These are phyloP conservation scores for Penicillium paneum DNA, from an alignment of 2,329 filamentous ascomycete genomes.

Conservation along the genomic window DNA sequence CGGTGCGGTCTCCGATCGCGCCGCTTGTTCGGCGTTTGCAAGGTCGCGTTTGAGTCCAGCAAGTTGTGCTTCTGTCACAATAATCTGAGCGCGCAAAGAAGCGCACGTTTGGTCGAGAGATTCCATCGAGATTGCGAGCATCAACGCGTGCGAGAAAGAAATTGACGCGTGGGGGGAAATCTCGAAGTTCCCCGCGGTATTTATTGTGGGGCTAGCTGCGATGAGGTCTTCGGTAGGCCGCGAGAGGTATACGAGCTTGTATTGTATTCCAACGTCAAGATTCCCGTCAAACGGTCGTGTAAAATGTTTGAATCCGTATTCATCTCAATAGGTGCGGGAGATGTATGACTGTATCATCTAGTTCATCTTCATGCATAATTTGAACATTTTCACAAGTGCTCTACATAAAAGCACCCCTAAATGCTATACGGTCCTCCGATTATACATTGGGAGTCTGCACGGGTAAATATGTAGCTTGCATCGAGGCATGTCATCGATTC, in stretches of 20 bases:
- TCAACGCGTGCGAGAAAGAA: background rate
- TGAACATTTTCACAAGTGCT: slow-evolving; percentile 28
- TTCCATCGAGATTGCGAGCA: slow-evolving; percentile 10
- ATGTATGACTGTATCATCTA: background rate
- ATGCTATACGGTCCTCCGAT: background rate
- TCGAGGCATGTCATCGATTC: background rate
- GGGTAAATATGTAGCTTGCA: background rate
- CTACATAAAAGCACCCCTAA: slow-evolving; percentile 8
- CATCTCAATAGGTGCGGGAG: background rate
- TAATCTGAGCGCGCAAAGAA: slow-evolving; percentile 37
- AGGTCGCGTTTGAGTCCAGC: slow-evolving; percentile 37
- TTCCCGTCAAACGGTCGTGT: too few species aligned
- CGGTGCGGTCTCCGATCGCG: slow-evolving; percentile 12
- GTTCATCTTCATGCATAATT: slow-evolving; percentile 19
- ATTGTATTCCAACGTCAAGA: background rate
- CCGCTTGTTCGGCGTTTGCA: slow-evolving; percentile 29
- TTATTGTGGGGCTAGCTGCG: slow-evolving; percentile 8
- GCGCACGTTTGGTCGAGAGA: slow-evolving; percentile 28
- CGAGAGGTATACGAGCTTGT: background rate
- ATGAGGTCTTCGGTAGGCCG: background rate
- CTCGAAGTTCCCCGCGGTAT: slow-evolving; percentile 15
- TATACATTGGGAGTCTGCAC: background rate
- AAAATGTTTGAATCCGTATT: background rate
- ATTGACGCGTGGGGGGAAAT: background rate
- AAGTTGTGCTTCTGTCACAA: slow-evolving; percentile 37